Evolutionary conservation across 2,329 filamentous ascomycete genomes (phyloP).

Genomic region (Trichocomaceae sp.): DNA sequence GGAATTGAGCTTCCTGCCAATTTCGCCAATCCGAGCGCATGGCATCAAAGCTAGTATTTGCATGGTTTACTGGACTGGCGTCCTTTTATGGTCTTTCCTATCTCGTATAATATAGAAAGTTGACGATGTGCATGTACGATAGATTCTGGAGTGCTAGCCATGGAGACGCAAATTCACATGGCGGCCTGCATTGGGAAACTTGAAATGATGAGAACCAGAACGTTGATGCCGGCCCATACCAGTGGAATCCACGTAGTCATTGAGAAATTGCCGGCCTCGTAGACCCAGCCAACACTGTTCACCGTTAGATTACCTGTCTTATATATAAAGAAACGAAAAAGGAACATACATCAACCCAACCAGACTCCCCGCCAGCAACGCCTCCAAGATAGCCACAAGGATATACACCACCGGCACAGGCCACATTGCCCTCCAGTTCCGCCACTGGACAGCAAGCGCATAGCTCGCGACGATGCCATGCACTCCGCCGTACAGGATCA

Average conservation of each 20-base stretch:
- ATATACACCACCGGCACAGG: slow-evolving; percentile 64
- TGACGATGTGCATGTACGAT: background rate
- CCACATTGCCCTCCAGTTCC: slow-evolving; percentile 52
- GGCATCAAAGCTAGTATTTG: slow-evolving; percentile 25
- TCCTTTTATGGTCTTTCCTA: background rate
- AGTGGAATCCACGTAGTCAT: slow-evolving; percentile 96
- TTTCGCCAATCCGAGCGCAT: slow-evolving; percentile 34
- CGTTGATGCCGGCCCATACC: slow-evolving; percentile 78
- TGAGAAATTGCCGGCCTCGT: slow-evolving; percentile 72
- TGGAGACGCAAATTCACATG: slow-evolving; percentile 45
- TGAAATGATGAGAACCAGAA: slow-evolving; percentile 73
- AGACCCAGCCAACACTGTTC: slow-evolving; percentile 67
- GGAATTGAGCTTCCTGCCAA: slow-evolving; percentile 30
- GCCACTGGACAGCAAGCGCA: slow-evolving; percentile 63
- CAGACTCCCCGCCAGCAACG: slow-evolving; percentile 70
- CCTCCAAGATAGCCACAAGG: slow-evolving; percentile 67
- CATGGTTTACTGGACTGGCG: background rate
- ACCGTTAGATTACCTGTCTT: background rate
- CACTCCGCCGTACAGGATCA: slow-evolving; percentile 69
- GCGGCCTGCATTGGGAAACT: slow-evolving; percentile 92
- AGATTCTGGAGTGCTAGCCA: background rate
- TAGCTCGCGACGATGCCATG: slow-evolving; percentile 66
- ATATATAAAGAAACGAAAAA: background rate
- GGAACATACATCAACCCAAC: slow-evolving; percentile 67
- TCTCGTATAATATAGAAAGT: background rate